Evolutionary conservation across 1,139 yeast genomes (phyloP), one percentile per base, ranked within the genome.

Genomic region (Blastobotrys capitulatus): DNA sequence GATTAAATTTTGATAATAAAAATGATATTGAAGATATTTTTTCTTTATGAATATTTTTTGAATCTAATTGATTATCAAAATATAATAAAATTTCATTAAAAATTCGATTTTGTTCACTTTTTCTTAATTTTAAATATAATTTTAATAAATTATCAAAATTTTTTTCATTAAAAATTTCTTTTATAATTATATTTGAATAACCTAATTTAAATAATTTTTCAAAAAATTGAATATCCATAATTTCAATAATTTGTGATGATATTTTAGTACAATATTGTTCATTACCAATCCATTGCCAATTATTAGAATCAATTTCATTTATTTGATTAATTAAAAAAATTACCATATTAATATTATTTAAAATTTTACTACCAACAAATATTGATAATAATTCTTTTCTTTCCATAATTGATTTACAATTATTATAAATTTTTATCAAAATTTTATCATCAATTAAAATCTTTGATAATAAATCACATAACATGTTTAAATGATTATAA

Each of bases 401-500:
- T 37, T 8, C 37, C 16, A 41, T 15, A 2, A 26, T 19, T 2
- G 26, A 4, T 3, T 7, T 9, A 4, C 15, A n/a, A 20, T 19
- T 6, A 26, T 6, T 37, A 16, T 37, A n/a, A 6, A 29, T 13
- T 10, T 29, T 13, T 6, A 5, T 5, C 5, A 35, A 19, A 6
- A 84, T 92, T 1, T 98, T 97, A 12, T n/a, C 26, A 12, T n/a
- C 27, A 10, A 18, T 19, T 12, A 40, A 40, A 15, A 31, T 9
- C 2, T 12, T 10, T 31, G 32, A 10, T 2, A 48, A n/a, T 16
- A 48, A 31, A 13, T 31, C 20, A n/a, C 48, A 44, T 27, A 48
- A 48, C 29, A 48, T 36, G 26, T 48, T 48, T 16, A 48, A 19
- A 37, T 48, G 51, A 12, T 48, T 36, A 26, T 48, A 44, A 20